phyloP scores from a whole-genome alignment of 148 eudicot species.

The Selenicereus undatus region DNA sequence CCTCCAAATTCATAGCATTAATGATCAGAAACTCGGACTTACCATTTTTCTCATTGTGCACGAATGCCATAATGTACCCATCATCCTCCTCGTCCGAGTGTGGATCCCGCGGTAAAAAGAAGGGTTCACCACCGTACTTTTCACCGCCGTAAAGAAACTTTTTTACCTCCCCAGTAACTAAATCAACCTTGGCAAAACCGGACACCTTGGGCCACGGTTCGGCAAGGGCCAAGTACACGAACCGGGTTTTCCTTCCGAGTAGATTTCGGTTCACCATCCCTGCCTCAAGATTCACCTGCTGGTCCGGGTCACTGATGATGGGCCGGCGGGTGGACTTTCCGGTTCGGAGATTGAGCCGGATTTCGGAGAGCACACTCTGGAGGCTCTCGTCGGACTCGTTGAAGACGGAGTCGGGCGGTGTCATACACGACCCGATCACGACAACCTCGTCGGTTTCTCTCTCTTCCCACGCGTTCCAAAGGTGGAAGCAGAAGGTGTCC shows the following conservation, averaged over 20 bases:
- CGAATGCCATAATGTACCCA: constrained; percentile 48
- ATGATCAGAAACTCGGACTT: constrained; percentile 53
- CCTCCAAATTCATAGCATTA: constrained; percentile 39
- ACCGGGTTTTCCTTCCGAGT: constrained; percentile 53
- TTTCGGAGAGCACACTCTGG: constrained; percentile 52
- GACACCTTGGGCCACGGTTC: constrained; percentile 90
- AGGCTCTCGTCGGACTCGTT: constrained; percentile 55
- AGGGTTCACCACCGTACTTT: constrained; percentile 70
- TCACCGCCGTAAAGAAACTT: constrained; percentile 46
- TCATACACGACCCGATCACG: constrained; percentile 80
- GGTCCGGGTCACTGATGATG: constrained; percentile 16
- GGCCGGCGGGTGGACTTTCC: constrained; percentile 40
- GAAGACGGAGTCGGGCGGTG: constrained; percentile 71
- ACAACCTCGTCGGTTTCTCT: constrained; percentile 44
- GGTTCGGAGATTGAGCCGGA: constrained; percentile 51
- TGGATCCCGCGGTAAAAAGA: constrained; percentile 36
- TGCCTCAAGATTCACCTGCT: constrained; percentile 56
- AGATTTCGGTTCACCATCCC: constrained; percentile 66
- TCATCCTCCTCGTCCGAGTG: constrained; percentile 45
- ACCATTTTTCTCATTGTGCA: constrained; percentile 49
- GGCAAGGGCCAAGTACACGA: constrained; percentile 52
- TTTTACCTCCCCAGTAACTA: constrained; percentile 39
- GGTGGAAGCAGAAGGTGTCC: constrained; percentile 62
- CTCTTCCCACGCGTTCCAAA: constrained; percentile 88
- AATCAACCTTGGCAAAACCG: constrained; percentile 62